phyloP scores from a whole-genome alignment of 1,139 yeast genomes.

The Candida tunisiensis region DNA sequence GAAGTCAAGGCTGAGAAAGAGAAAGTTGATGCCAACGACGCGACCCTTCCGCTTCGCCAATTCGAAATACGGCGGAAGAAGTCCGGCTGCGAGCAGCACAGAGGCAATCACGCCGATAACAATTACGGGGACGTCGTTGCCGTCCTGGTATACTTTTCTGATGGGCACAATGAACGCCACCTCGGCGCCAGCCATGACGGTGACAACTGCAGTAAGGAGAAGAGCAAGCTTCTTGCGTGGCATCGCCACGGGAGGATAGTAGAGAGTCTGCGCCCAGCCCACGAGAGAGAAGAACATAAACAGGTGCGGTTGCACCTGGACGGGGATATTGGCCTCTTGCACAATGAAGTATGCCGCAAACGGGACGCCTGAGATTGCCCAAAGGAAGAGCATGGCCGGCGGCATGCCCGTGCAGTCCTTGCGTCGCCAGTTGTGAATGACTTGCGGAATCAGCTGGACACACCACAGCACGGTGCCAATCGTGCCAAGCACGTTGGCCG shows the following conservation, averaged over 20 bases:
- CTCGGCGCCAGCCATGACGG: slow-evolving; percentile 41
- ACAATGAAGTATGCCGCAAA: slow-evolving; percentile 68
- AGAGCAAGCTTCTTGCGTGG: slow-evolving; percentile 24
- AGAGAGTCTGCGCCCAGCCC: slow-evolving; percentile 57
- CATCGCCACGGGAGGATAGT: slow-evolving; percentile 51
- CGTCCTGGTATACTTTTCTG: slow-evolving; percentile 38
- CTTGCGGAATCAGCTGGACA: slow-evolving; percentile 75
- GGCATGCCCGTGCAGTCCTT: slow-evolving; percentile 80
- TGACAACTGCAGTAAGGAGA: slow-evolving; percentile 23
- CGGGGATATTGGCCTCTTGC: slow-evolving; percentile 54
- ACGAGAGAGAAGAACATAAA: slow-evolving; percentile 57
- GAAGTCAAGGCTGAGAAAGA: slow-evolving; percentile 64
- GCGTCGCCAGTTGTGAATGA: slow-evolving; percentile 48
- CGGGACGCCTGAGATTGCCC: slow-evolving; percentile 76
- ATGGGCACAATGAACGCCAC: slow-evolving; percentile 60
- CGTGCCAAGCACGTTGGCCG: slow-evolving; percentile 72
- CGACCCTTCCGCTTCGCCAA: slow-evolving; percentile 62
- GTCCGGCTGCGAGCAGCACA: slow-evolving; percentile 54
- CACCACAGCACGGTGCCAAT: slow-evolving; percentile 88
- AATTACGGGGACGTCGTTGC: slow-evolving; percentile 56
- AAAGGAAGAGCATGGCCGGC: slow-evolving; percentile 64
- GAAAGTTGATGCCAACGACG: slow-evolving; percentile 76
- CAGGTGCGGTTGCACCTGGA: slow-evolving; percentile 74
- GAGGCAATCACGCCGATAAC: slow-evolving; percentile 72
- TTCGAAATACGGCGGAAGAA: slow-evolving; percentile 82